Conservation (phyloP, 2,329 filamentous ascomycete genomes). For the Calonectria leucothoes region DNA sequence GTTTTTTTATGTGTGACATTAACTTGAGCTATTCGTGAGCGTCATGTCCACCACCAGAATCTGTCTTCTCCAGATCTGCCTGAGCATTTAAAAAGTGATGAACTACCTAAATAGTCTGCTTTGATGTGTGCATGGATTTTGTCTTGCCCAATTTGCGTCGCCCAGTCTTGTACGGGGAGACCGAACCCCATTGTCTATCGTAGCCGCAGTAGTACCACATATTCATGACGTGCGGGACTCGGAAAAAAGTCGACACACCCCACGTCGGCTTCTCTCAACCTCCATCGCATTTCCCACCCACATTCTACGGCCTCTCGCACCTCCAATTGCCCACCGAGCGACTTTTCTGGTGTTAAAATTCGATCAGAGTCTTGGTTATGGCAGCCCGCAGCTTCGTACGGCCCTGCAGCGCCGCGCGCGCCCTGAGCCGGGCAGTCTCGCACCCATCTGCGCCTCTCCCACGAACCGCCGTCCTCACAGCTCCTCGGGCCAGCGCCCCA, state of each 20-base stretch:
- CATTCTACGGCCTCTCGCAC: background rate
- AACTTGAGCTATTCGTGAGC: slow-evolving; percentile 9
- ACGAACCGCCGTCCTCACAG: slow-evolving; percentile 28
- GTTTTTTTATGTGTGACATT: slow-evolving; percentile 35
- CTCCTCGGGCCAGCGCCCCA: slow-evolving; percentile 20
- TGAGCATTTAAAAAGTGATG: background rate
- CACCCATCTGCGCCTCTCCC: slow-evolving; percentile 25
- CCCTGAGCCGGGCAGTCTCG: slow-evolving; percentile 30
- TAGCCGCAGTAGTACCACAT: background rate
- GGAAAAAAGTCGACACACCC: slow-evolving; percentile 41
- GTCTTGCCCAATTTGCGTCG: background rate
- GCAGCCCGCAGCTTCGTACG: slow-evolving; percentile 36
- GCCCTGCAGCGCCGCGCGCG: slow-evolving; percentile 33
- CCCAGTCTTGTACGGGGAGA: background rate
- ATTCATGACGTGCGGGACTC: slow-evolving; percentile 42
- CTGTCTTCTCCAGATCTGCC: background rate
- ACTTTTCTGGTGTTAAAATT: background rate
- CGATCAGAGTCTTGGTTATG: slow-evolving; percentile 20
- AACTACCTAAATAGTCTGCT: background rate
- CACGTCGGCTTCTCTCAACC: slow-evolving; percentile 30
- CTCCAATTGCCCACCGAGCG: background rate
- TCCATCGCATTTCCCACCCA: background rate
- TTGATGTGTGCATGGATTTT: background rate
- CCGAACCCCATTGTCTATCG: background rate
- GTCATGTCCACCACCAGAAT: background rate